Conservation (phyloP, 345 rosid species). For the Theobroma cacao region DNA sequence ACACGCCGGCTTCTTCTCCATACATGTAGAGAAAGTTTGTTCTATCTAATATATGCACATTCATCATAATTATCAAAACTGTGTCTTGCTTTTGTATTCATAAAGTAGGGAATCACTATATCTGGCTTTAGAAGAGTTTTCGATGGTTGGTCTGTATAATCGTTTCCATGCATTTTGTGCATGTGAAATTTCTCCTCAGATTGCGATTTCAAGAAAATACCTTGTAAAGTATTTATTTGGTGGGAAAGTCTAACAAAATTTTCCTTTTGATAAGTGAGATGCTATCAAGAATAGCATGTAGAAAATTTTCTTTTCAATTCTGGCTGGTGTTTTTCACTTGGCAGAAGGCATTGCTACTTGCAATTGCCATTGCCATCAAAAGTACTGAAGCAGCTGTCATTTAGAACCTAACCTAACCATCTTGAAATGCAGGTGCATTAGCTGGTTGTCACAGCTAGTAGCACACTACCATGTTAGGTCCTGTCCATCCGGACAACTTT, state of each 20-base stretch:
- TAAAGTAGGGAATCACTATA: not conserved
- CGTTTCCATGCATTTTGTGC: not conserved
- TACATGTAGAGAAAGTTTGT: slow-evolving; percentile 23
- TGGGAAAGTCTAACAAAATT: not conserved
- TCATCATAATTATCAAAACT: slow-evolving; percentile 15
- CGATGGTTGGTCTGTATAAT: not conserved
- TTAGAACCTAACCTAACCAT: too few relatives aligned
- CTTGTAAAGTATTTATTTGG: not conserved
- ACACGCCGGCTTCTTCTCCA: not conserved
- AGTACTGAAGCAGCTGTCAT: too few relatives aligned
- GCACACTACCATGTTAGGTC: too few relatives aligned
- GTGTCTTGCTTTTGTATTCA: not conserved
- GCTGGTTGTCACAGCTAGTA: too few relatives aligned
- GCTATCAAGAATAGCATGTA: too few relatives aligned
- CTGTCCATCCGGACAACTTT: too few relatives aligned
- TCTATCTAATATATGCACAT: slow-evolving; percentile 17
- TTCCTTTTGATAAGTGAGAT: not conserved
- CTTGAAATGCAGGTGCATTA: too few relatives aligned
- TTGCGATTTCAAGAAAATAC: not conserved
- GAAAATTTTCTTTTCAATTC: not conserved
- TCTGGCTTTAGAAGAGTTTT: not conserved
- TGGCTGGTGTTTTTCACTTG: not conserved
- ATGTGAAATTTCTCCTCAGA: not conserved
- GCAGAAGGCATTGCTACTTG: not conserved
- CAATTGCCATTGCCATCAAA: too few relatives aligned